Evolutionary conservation across 176 grass and related monocot species (phyloP).

Genomic region (Tillandsia fasciculata): DNA sequence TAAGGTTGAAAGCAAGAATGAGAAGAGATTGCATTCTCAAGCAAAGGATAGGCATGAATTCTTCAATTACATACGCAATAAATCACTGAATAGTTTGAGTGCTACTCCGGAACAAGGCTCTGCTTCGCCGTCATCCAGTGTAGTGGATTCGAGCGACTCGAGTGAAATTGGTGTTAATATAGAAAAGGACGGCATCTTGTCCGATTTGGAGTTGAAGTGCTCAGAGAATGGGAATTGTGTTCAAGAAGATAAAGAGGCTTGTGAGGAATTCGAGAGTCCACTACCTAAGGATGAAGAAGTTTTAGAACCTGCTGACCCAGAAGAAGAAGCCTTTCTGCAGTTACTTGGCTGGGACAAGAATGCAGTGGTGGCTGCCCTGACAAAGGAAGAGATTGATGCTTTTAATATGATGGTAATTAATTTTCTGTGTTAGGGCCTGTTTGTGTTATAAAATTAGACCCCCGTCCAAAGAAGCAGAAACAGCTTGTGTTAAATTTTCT

Average conservation of each 20-base stretch:
- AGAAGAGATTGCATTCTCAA: conserved; percentile 28
- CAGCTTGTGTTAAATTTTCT: no score
- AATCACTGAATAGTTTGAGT: conserved; percentile 15
- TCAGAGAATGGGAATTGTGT: conserved; percentile 9
- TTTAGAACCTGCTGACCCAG: conserved; percentile 24
- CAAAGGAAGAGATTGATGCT: conserved; percentile 34
- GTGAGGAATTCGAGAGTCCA: conserved; percentile 2
- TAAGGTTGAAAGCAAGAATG: conserved; percentile 10
- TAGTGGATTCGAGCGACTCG: conserved; percentile 8
- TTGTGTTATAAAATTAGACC: no score
- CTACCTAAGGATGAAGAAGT: conserved; percentile 7
- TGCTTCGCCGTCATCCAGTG: neutral
- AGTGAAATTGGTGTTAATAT: neutral
- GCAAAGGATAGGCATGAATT: conserved; percentile 38
- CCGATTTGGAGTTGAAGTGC: neutral
- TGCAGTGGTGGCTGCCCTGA: conserved; percentile 13
- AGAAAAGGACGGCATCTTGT: neutral
- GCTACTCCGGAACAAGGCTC: conserved; percentile 13
- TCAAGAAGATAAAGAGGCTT: neutral
- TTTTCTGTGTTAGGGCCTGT: neutral
- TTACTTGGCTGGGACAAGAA: conserved; percentile 31
- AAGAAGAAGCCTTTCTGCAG: conserved; percentile 28
- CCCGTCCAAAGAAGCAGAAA: no score
- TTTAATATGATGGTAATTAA: conserved; percentile 22
- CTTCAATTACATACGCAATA: conserved; percentile 34